These are phyloP conservation scores for Rhizopogon vulgaris DNA, from an alignment of 768 basidiomycete genomes.

Conservation along the genomic window DNA sequence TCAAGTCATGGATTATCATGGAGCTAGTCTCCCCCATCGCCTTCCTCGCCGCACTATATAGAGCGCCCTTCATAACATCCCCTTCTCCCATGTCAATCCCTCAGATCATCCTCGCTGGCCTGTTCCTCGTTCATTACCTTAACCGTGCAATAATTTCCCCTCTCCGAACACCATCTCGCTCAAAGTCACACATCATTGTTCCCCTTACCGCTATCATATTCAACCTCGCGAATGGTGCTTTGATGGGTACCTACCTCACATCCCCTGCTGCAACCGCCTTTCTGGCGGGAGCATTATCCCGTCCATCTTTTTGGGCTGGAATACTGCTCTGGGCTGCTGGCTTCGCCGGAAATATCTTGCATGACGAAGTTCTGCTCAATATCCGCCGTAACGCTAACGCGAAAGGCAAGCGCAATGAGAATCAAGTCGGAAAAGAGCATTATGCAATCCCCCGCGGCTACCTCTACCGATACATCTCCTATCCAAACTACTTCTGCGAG, in stretches of 20 bases:
- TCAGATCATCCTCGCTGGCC: conserved; percentile 43
- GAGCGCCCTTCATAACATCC: conserved; percentile 41
- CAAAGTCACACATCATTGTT: conserved; percentile 67
- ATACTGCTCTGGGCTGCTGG: conserved; percentile 65
- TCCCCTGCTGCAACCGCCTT: conserved; percentile 45
- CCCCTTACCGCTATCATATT: conserved; percentile 50
- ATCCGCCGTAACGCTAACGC: conserved; percentile 61
- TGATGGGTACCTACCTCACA: conserved; percentile 61
- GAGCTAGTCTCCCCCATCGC: conserved; percentile 56
- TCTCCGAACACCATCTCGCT: conserved; percentile 72
- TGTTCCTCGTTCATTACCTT: conserved; percentile 75
- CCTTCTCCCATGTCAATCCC: conserved; percentile 29
- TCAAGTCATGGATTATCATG: conserved; percentile 72
- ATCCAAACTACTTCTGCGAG: conserved; percentile 92
- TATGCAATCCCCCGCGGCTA: conserved; percentile 79
- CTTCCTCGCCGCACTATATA: conserved; percentile 46
- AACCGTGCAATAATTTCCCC: conserved; percentile 82
- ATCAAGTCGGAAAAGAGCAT: conserved; percentile 35
- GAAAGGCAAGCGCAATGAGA: conserved; percentile 24
- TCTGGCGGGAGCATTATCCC: conserved; percentile 27
- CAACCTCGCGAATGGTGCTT: conserved; percentile 62
- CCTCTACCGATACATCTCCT: conserved; percentile 74
- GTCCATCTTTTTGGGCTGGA: conserved; percentile 55
- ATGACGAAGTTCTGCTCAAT: conserved; percentile 86
- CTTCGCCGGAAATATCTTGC: conserved; percentile 72